Conservation (phyloP, 2,329 filamentous ascomycete species). For the Huntiella bhutanensis region DNA sequence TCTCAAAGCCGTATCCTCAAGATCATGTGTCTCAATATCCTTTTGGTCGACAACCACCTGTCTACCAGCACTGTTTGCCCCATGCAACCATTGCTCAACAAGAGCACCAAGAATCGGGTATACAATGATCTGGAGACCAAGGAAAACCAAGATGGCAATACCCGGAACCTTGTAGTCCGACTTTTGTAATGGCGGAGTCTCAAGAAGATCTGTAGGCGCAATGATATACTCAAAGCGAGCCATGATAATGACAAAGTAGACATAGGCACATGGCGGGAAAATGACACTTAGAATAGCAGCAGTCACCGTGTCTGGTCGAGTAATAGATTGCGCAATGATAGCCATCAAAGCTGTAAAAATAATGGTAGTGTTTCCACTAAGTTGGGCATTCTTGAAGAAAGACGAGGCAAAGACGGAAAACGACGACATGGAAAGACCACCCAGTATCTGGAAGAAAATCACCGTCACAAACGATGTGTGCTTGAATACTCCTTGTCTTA, state of each 20-base stretch:
- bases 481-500: constrained; percentile 44
- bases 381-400: constrained; percentile 72
- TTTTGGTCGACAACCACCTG: constrained; percentile 24
- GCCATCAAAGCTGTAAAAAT: constrained; percentile 58
- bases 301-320: constrained; percentile 38
- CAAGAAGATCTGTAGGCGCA: constrained; percentile 38
- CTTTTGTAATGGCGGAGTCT: constrained; percentile 42
- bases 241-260: constrained; percentile 58
- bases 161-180: constrained; percentile 45
- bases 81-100: constrained; percentile 56
- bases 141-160: constrained; percentile 59
- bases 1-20: constrained; percentile 36
- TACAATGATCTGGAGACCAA: constrained; percentile 56
- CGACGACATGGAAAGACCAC: constrained; percentile 60
- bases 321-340: constrained; percentile 62
- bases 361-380: constrained; percentile 65
- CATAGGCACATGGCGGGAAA: constrained; percentile 76
- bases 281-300: constrained; percentile 54
- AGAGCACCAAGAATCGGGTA: constrained; percentile 60
- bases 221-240: constrained; percentile 55
- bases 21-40: constrained; percentile 7
- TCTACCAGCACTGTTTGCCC: constrained; percentile 47
- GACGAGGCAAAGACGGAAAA: constrained; percentile 65
- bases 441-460: constrained; percentile 54
- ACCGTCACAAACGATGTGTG: constrained; percentile 46